Base-by-base conservation (phyloP, 768 basidiomycete genomes). In the Termitomyces eurrhizus region DNA sequence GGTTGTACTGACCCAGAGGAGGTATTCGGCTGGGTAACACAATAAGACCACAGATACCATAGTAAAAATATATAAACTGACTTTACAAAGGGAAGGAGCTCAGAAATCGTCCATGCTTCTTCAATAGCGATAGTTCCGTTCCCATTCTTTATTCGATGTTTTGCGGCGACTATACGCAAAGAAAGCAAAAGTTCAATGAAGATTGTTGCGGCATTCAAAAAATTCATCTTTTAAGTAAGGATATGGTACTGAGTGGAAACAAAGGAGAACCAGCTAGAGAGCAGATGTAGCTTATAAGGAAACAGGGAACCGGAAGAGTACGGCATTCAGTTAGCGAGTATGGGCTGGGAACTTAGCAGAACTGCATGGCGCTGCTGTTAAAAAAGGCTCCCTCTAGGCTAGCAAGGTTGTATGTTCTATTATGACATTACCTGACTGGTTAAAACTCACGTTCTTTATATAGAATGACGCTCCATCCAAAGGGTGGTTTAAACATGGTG, bases 41-140 rank as follows among this genome's bases (percentile, higher is more conserved):
- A 39, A 48, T 51, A 9, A 45, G 33, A 36, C 21, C 26, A 29
- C 35, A 29, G 12, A 33, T 9, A 44, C 32, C 16, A 24, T 33
- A 12, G n/a, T 41, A 24, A 44, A 33, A n/a, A 24, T 8, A 29
- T 7, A 24, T 2, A 24, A 52, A 54, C 66, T 52, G 57, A 74
- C 75, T 64, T 67, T 51, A 69, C 56, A 42, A 68, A 65, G 51
- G 58, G 52, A 7, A 73, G 42, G 7, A 77, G 71, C 14, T 73
- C 72, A 13, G 75, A 71, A 3, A 70, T 72, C 0, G 73, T 74
- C 73, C 74, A 78, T 0, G 77, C 77, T 64, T 79, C 77, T 60
- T 78, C 77, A 21, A 79, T 67, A 42, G 68, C 70, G 35, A 79
- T 78, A 13, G 72, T 68, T 7, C 78, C 78, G 6, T 63, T 71